phyloP scores from a whole-genome alignment of 2,329 filamentous ascomycete genomes.

The Curvularia spicifera region DNA sequence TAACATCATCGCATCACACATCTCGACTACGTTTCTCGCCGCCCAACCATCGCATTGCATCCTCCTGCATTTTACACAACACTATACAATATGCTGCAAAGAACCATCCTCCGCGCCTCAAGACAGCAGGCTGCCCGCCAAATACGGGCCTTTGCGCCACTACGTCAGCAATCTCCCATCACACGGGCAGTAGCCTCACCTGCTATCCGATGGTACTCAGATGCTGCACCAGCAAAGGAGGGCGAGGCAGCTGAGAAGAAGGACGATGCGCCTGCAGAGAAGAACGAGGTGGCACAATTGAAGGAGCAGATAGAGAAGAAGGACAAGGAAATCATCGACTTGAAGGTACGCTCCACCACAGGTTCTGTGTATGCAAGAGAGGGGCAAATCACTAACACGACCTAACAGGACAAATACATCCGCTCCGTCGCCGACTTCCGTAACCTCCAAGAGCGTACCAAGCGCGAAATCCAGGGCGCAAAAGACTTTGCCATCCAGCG shows the following conservation, averaged over 20 bases:
- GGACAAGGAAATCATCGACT: slow-evolving; percentile 74
- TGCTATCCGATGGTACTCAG: slow-evolving; percentile 55
- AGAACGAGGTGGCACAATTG: slow-evolving; percentile 44
- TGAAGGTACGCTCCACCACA: slow-evolving; percentile 70
- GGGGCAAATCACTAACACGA: slow-evolving; percentile 2
- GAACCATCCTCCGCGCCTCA: slow-evolving; percentile 58
- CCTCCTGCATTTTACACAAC: slow-evolving; percentile 9
- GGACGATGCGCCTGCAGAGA: slow-evolving; percentile 51
- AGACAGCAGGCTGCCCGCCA: slow-evolving; percentile 52
- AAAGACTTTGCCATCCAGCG: slow-evolving; percentile 92
- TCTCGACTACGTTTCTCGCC: slow-evolving; percentile 5
- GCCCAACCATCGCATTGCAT: slow-evolving; percentile 1
- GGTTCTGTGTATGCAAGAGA: not conserved
- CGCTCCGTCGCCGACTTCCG: slow-evolving; percentile 95
- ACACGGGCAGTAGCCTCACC: slow-evolving; percentile 39
- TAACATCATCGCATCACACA: slow-evolving; percentile 29
- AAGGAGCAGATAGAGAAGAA: slow-evolving; percentile 74
- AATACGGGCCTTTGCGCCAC: slow-evolving; percentile 49
- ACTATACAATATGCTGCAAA: slow-evolving; percentile 56
- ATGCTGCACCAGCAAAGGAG: slow-evolving; percentile 55
- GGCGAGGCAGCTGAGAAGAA: slow-evolving; percentile 53
- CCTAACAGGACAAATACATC: slow-evolving; percentile 83
- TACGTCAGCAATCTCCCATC: slow-evolving; percentile 39
- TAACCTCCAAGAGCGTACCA: slow-evolving; percentile 94
- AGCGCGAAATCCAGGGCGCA: slow-evolving; percentile 85